phyloP scores from a whole-genome alignment of 179 eudicot genomes.

The Silene coronaria region DNA sequence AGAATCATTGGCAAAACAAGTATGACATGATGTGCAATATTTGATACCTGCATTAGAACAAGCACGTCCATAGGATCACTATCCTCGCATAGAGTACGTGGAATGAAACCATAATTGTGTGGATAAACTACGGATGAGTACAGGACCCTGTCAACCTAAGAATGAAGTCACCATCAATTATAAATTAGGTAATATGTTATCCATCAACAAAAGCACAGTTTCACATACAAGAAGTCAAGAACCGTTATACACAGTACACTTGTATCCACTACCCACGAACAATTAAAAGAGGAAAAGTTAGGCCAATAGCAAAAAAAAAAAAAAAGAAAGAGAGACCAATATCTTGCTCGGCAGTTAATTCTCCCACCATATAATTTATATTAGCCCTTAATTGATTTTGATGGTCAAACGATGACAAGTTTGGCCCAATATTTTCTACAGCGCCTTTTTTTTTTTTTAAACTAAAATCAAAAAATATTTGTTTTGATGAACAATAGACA shows the following conservation, averaged over 20 bases:
- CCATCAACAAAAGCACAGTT: background rate
- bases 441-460: background rate
- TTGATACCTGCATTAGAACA: conserved; percentile 77
- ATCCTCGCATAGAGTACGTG: conserved; percentile 83
- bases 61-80: conserved; percentile 89
- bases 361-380: too few species aligned
- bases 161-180: conserved; percentile 14
- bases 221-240: background rate
- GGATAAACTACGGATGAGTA: conserved; percentile 95
- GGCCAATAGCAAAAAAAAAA: too few species aligned
- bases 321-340: too few species aligned
- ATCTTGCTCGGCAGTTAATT: too few species aligned
- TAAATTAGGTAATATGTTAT: background rate
- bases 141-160: conserved; percentile 75
- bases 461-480: background rate
- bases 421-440: background rate
- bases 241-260: background rate
- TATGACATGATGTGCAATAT: background rate
- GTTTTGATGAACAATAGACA: background rate
- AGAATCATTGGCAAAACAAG: background rate
- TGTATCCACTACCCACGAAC: background rate
- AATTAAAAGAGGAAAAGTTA: background rate
- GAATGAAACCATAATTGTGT: conserved; percentile 90
- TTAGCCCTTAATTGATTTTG: too few species aligned
- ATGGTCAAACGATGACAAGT: background rate